phyloP scores from a whole-genome alignment of 768 basidiomycete genomes.

The Astraeus odoratus region DNA sequence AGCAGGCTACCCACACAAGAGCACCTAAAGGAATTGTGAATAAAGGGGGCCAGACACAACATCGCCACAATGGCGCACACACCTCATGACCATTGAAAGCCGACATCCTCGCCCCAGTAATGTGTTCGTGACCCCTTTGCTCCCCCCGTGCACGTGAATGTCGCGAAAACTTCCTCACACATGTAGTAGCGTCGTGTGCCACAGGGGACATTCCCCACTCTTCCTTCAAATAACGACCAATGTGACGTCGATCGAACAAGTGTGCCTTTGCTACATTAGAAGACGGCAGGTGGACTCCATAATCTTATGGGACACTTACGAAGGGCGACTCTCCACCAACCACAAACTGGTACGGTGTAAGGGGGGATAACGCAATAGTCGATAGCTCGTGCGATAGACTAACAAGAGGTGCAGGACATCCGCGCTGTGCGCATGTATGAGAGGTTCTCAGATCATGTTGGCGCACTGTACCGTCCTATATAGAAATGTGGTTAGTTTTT shows the following conservation, averaged over 20 bases:
- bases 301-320: constrained; percentile 36
- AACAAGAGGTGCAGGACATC: constrained; percentile 69
- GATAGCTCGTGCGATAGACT: constrained; percentile 60
- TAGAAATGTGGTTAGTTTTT: constrained; percentile 17
- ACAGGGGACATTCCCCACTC: constrained; percentile 63
- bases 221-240: constrained; percentile 49
- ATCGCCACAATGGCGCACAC: constrained; percentile 5
- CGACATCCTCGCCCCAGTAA: constrained; percentile 73
- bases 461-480: constrained; percentile 77
- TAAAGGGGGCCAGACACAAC: too few species aligned
- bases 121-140: constrained; percentile 44
- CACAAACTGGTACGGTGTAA: constrained; percentile 79
- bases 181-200: constrained; percentile 54
- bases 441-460: constrained; percentile 77
- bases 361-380: constrained; percentile 65
- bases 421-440: constrained; percentile 49
- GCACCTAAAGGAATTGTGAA: constrained; percentile 36
- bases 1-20: constrained; percentile 46
- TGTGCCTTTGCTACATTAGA: constrained; percentile 8
- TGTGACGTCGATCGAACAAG: constrained; percentile 77
- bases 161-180: constrained; percentile 76
- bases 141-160: constrained; percentile 29
- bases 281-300: not conserved
- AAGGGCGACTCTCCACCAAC: constrained; percentile 77
- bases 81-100: constrained; percentile 71